Conservation (phyloP, 148 eudicot species). For the Oxyria digyna region DNA sequence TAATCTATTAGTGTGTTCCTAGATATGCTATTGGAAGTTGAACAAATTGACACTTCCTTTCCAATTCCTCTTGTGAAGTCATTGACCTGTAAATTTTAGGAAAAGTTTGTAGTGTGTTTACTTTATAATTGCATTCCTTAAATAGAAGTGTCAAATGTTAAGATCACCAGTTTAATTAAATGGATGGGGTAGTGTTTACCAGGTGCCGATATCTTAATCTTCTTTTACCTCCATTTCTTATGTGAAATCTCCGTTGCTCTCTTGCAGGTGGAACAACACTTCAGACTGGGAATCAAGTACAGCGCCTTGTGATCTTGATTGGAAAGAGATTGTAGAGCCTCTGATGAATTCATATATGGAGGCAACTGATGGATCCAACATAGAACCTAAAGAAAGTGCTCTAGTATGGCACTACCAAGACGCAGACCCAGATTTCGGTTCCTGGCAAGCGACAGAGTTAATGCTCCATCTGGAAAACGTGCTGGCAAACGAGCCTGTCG, state of each 20-base stretch:
- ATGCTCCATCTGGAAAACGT: slow-evolving; percentile 72
- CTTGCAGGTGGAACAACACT: slow-evolving; percentile 42
- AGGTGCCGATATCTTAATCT: neutral
- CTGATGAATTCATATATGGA: slow-evolving; percentile 59
- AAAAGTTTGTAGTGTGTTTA: no score
- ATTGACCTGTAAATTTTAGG: no score
- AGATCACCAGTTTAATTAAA: no score
- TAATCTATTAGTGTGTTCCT: no score
- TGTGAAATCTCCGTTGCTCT: neutral
- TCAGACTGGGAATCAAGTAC: slow-evolving; percentile 48
- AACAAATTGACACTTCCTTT: no score
- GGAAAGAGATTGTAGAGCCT: slow-evolving; percentile 80
- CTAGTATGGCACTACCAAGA: slow-evolving; percentile 84
- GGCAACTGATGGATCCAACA: slow-evolving; percentile 75
- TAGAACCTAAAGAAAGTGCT: slow-evolving; percentile 70
- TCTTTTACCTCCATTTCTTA: neutral
- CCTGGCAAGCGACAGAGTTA: slow-evolving; percentile 77
- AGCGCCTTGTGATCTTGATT: slow-evolving; percentile 37
- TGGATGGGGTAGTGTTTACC: neutral
- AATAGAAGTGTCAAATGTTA: no score
- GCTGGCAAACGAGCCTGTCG: slow-evolving; percentile 74
- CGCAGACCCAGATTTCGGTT: slow-evolving; percentile 80
- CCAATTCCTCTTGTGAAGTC: no score
- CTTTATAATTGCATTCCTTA: no score
- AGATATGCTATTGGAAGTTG: no score